These are phyloP conservation scores for Kappamyces sp. DNA, from an alignment of 192 early-diverging fungal species.

Conservation along the genomic window DNA sequence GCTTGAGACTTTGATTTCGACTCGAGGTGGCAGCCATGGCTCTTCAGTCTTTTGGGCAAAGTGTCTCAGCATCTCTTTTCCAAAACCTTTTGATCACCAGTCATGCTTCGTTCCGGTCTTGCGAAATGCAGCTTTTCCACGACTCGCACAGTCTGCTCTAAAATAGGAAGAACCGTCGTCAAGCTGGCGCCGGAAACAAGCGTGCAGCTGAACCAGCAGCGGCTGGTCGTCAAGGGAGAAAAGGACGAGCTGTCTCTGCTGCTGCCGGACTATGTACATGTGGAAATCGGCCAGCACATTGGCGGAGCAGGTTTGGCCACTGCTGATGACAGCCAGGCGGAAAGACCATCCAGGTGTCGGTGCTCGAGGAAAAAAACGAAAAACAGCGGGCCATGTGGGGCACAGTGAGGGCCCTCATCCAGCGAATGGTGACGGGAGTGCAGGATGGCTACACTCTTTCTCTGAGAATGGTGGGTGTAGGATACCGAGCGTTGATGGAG, in stretches of 20 bases:
- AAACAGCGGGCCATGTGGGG: constrained; percentile 94
- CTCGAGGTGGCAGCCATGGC: no score
- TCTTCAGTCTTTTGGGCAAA: no score
- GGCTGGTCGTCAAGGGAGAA: constrained; percentile 71
- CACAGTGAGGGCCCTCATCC: constrained; percentile 83
- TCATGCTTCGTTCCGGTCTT: no score
- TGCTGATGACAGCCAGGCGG: constrained; percentile 12
- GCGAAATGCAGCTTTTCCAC: no score
- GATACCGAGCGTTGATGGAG: constrained; percentile 86
- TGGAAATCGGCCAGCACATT: constrained; percentile 29
- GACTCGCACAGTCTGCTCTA: no score
- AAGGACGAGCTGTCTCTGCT: constrained; percentile 71
- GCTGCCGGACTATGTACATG: constrained; percentile 73
- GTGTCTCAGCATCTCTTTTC: no score
- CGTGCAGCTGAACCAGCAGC: constrained; percentile 40
- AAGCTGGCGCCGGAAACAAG: constrained; percentile 32
- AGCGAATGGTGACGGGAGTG: constrained; percentile 83
- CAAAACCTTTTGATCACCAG: no score
- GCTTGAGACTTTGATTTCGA: no score
- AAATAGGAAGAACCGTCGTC: not conserved
- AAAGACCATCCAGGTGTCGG: constrained; percentile 33
- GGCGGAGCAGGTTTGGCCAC: constrained; percentile 6
- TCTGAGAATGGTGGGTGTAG: constrained; percentile 85
- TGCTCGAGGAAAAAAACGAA: constrained; percentile 58
- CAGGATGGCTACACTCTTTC: constrained; percentile 81